Evolutionary conservation across 2,329 filamentous ascomycete genomes (phyloP).

Genomic region (Colletotrichum neosansevieriae): DNA sequence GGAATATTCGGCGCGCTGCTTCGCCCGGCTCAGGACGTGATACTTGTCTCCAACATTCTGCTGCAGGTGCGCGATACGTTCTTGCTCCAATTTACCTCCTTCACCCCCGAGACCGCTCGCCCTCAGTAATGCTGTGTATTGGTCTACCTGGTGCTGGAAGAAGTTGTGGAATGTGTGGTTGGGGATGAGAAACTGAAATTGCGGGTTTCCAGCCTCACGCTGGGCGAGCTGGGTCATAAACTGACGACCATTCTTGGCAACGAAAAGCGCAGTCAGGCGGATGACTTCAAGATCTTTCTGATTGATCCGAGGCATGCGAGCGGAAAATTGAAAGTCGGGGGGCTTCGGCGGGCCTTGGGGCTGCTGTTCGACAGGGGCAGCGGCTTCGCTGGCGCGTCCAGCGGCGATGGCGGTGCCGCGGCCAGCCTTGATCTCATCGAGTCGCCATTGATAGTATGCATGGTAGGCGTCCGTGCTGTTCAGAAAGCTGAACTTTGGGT

Average conservation of each 20-base stretch:
- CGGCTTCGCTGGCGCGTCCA: conserved; percentile 76
- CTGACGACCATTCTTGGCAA: conserved; percentile 90
- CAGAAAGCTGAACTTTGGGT: conserved; percentile 94
- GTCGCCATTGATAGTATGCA: conserved; percentile 89
- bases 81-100: conserved; percentile 76
- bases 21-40: conserved; percentile 82
- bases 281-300: conserved; percentile 87
- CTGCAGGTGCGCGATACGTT: conserved; percentile 78
- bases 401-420: conserved; percentile 83
- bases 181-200: conserved; percentile 95
- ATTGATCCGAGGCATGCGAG: conserved; percentile 96
- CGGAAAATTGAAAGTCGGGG: conserved; percentile 90
- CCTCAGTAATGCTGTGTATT: conserved; percentile 85
- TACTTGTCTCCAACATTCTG: conserved; percentile 84
- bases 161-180: conserved; percentile 98
- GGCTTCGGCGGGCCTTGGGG: conserved; percentile 87
- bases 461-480: conserved; percentile 85
- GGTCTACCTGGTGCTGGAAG: conserved; percentile 91
- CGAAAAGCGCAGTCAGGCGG: conserved; percentile 86
- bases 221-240: conserved; percentile 93
- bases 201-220: conserved; percentile 88
- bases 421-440: conserved; percentile 86
- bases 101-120: conserved; percentile 75
- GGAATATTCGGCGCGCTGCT: conserved; percentile 87
- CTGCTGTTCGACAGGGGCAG: conserved; percentile 66